These are phyloP conservation scores for Fusarium sp. DNA, from an alignment of 2,329 filamentous ascomycete genomes.

Conservation along the genomic window DNA sequence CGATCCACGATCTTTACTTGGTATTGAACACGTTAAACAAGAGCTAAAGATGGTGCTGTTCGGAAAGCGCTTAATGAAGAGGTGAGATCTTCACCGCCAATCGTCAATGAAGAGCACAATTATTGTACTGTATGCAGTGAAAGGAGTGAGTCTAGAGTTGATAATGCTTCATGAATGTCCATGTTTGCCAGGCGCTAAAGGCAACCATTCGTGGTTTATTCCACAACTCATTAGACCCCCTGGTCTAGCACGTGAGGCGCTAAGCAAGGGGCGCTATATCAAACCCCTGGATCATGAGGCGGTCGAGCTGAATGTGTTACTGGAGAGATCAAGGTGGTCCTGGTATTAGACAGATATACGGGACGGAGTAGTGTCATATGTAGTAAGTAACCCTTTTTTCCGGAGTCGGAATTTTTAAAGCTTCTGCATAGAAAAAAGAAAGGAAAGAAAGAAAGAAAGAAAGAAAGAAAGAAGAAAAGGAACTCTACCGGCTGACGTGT, in stretches of 20 bases:
- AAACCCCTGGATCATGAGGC: slow-evolving; percentile 14
- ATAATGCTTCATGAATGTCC: slow-evolving; percentile 8
- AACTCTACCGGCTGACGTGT: not conserved
- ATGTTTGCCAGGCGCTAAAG: slow-evolving; percentile 6
- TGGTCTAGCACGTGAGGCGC: slow-evolving; percentile 25
- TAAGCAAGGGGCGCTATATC: slow-evolving; percentile 10
- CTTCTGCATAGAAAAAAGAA: not conserved
- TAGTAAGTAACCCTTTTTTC: not conserved
- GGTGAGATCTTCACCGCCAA: slow-evolving; percentile 11
- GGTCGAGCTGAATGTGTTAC: slow-evolving; percentile 19
- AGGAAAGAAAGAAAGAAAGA: not conserved
- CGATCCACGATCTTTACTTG: not conserved
- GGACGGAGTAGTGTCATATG: not conserved
- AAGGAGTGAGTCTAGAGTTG: slow-evolving; percentile 7
- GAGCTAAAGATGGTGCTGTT: not conserved
- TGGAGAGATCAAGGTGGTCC: slow-evolving; percentile 9
- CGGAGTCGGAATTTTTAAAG: not conserved
- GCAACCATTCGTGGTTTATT: slow-evolving; percentile 1
- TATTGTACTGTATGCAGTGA: not conserved
- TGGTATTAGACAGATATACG: not conserved
- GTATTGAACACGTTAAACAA: not conserved
- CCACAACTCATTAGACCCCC: slow-evolving; percentile 7
- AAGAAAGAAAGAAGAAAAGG: not conserved
- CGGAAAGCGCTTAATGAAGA: slow-evolving; percentile 1
- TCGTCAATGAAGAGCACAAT: not conserved